Evolutionary conservation across 2,329 filamentous ascomycete genomes (phyloP).

Genomic region (Incumbomyces lentus): DNA sequence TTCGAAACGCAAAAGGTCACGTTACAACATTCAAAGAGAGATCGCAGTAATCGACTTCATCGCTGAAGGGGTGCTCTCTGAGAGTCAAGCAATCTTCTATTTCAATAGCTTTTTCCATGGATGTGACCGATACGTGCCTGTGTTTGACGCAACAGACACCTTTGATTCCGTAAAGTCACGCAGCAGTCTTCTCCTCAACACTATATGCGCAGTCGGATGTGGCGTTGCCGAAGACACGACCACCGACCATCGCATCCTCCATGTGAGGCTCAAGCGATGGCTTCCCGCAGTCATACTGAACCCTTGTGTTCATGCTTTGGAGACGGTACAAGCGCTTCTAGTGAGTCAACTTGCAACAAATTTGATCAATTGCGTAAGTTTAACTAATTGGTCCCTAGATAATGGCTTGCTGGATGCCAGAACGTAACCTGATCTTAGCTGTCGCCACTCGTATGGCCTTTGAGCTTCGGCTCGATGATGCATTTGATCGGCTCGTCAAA

Average conservation of each 20-base stretch:
- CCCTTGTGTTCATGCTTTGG: slow-evolving; percentile 31
- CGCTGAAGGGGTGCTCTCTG: slow-evolving; percentile 25
- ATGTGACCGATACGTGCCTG: slow-evolving; percentile 39
- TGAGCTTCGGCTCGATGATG: slow-evolving; percentile 36
- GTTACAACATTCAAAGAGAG: slow-evolving; percentile 26
- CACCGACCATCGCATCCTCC: background rate
- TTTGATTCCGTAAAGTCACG: slow-evolving; percentile 36
- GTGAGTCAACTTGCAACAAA: background rate
- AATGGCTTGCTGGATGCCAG: slow-evolving; percentile 43
- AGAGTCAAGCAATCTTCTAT: slow-evolving; percentile 25
- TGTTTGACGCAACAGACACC: slow-evolving; percentile 39
- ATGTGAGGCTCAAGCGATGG: slow-evolving; percentile 33
- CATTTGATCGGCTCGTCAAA: slow-evolving; percentile 26
- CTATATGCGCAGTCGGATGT: slow-evolving; percentile 44
- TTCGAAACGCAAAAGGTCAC: slow-evolving; percentile 24
- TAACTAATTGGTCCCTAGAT: slow-evolving; percentile 20
- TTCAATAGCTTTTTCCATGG: slow-evolving; percentile 30
- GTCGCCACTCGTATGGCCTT: slow-evolving; percentile 43
- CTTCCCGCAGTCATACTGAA: slow-evolving; percentile 38
- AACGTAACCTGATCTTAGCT: slow-evolving; percentile 41
- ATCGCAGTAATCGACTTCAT: slow-evolving; percentile 27
- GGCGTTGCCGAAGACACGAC: slow-evolving; percentile 25
- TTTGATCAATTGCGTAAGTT: background rate
- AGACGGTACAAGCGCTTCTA: slow-evolving; percentile 43
- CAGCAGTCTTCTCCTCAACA: slow-evolving; percentile 42